Conservation (phyloP, 2,329 filamentous ascomycete genomes). For the Clonostachys byssicola region DNA sequence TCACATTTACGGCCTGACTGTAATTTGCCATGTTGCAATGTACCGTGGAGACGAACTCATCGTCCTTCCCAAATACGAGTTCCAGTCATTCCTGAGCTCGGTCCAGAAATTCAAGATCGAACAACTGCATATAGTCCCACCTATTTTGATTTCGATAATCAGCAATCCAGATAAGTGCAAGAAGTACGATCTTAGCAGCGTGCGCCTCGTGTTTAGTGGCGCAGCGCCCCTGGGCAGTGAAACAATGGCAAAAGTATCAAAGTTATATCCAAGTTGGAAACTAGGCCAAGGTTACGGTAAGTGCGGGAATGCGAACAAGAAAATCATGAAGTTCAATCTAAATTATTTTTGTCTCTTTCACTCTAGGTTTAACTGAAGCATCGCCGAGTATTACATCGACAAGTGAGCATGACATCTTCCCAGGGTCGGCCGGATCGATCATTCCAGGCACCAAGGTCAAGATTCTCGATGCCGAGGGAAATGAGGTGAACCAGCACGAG, state of each 20-base stretch:
- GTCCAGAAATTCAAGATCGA: constrained; percentile 70
- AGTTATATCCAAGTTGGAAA: constrained; percentile 58
- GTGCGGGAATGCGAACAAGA: not conserved
- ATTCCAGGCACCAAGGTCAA: constrained; percentile 61
- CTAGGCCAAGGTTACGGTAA: constrained; percentile 71
- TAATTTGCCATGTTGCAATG: constrained; percentile 60
- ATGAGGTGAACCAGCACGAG: constrained; percentile 61
- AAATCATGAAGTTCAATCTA: not conserved
- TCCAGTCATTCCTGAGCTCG: constrained; percentile 56
- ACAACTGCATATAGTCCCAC: constrained; percentile 67
- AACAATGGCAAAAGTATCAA: constrained; percentile 57
- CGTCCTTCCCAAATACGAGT: constrained; percentile 72
- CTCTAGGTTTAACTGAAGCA: constrained; percentile 71
- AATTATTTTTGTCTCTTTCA: not conserved
- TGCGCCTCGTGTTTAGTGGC: constrained; percentile 62
- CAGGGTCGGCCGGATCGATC: constrained; percentile 69
- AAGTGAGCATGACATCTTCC: constrained; percentile 57
- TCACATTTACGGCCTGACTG: constrained; percentile 76
- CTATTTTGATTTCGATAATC: constrained; percentile 71
- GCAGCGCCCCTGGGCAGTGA: constrained; percentile 72
- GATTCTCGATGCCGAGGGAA: constrained; percentile 60
- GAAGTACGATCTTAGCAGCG: constrained; percentile 67
- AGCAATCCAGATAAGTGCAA: constrained; percentile 54
- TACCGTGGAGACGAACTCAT: constrained; percentile 73
- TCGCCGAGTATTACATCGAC: constrained; percentile 64